These are phyloP conservation scores for Paecilomyces sp. DNA, from an alignment of 2,329 filamentous ascomycete species.

Conservation along the genomic window DNA sequence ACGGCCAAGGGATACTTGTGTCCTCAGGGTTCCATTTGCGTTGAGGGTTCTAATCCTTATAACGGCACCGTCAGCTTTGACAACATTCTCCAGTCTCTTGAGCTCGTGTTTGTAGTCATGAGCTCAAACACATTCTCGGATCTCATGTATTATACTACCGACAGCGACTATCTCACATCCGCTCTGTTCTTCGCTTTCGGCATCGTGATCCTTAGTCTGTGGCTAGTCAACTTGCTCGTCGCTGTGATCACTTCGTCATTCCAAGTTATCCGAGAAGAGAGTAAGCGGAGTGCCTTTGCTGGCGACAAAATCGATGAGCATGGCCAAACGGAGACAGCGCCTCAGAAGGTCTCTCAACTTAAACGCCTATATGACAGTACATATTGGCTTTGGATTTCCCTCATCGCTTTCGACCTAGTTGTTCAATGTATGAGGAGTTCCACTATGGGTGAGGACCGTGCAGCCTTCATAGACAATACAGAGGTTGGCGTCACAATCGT, in stretches of 20 bases:
- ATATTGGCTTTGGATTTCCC: conserved; percentile 65
- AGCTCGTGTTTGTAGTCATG: conserved; percentile 97
- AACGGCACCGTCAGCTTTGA: conserved; percentile 89
- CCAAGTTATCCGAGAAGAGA: conserved; percentile 95
- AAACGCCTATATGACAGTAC: conserved; percentile 71
- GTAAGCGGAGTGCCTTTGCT: conserved; percentile 87
- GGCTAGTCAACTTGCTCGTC: conserved; percentile 90
- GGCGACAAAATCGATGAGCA: conserved; percentile 56
- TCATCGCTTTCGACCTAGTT: conserved; percentile 76
- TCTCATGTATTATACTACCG: conserved; percentile 85
- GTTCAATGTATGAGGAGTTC: conserved; percentile 72
- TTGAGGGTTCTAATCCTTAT: conserved; percentile 71
- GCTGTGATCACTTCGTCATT: conserved; percentile 98
- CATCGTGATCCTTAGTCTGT: conserved; percentile 89
- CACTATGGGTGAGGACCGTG: conserved; percentile 58
- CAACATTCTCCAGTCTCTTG: conserved; percentile 83
- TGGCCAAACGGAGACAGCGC: conserved; percentile 28
- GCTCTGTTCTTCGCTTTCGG: conserved; percentile 66
- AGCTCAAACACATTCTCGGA: conserved; percentile 96
- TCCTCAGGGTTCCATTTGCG: conserved; percentile 72
- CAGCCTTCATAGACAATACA: conserved; percentile 60
- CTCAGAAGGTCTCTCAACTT: conserved; percentile 39
- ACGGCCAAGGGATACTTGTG: conserved; percentile 76
- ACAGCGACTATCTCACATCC: conserved; percentile 82
- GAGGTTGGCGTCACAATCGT: conserved; percentile 72